Conservation (phyloP, 2,329 filamentous ascomycete species). For the Trichoderma asperellum region DNA sequence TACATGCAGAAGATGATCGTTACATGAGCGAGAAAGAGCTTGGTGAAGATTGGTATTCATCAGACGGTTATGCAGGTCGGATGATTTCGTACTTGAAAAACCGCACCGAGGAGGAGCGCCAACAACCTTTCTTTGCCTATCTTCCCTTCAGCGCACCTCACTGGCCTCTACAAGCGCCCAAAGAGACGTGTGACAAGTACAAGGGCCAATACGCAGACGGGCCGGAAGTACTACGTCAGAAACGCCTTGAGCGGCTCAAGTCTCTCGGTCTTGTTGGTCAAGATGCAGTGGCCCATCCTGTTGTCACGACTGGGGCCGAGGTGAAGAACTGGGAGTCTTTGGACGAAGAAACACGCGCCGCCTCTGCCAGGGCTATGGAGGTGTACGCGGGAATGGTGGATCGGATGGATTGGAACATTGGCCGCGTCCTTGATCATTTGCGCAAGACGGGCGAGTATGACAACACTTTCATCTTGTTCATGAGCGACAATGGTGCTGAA, state of each 20-base stretch:
- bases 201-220: constrained; percentile 64
- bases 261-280: constrained; percentile 58
- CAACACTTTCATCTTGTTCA: constrained; percentile 67
- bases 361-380: constrained; percentile 61
- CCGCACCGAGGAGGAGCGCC: constrained; percentile 47
- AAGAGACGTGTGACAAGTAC: constrained; percentile 60
- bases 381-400: constrained; percentile 68
- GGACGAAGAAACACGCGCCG: constrained; percentile 49
- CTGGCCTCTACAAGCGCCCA: constrained; percentile 64
- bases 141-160: constrained; percentile 65
- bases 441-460: constrained; percentile 60
- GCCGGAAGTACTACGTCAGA: constrained; percentile 58
- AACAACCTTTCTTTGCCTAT: constrained; percentile 61
- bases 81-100: constrained; percentile 56
- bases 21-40: constrained; percentile 22
- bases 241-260: constrained; percentile 58
- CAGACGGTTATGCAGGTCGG: constrained; percentile 56
- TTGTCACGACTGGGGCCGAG: constrained; percentile 52
- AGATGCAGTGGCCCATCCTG: constrained; percentile 55
- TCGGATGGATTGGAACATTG: constrained; percentile 62
- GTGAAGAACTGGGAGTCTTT: constrained; percentile 49
- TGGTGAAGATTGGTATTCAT: constrained; percentile 33
- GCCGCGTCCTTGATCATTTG: constrained; percentile 61
- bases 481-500: constrained; percentile 66
- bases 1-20: constrained; percentile 20